Evolutionary conservation across 805 yeast species (phyloP), one percentile per base, ranked within the genome.

Genomic region (Zygotorulaspora florentina): DNA sequence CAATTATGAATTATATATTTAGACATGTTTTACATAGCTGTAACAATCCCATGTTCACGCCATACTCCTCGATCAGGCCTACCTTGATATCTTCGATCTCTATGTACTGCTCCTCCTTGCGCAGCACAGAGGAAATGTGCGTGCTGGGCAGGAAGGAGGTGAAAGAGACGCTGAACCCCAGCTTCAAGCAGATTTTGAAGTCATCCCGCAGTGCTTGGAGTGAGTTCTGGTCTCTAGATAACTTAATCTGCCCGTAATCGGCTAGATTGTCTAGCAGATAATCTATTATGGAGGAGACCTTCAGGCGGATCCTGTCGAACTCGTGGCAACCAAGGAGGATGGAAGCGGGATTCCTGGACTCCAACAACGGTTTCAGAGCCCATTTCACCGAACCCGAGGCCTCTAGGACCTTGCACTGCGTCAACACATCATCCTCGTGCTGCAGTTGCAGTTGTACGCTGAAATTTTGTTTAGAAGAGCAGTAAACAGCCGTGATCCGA

Each of bases 271-370:
- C 9, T 3, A n/a, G 13, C 16, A 33, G 20, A 33, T 11, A 13
- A 9, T 33, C 20, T 18, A 33, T n/a, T 10, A 16, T 7, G 20
- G 16, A 4, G 20, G 36, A 3, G 16, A 33, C 47, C 28, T 46
- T 51, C 15, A 15, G 20, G 12, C 47, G 39, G 9, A 62, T 36
- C 45, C 59, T 50, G 29, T 58, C 57, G 39, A 43, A 55, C 42
- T 62, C 65, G 42, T 44, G 42, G 13, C 59, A 54, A n/a, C 51
- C 52, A 34, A 57, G 51, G n/a, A 62, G 42, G 2, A 62, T 39
- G 8, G 42, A n/a, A 9, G 43, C 47, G 2, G 57, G 49, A 26
- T 53, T 40, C 16, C 35, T 15, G 20, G 41, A 35, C 7, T 23
- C 15, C 8, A 46, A 8, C 13, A 48, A 18, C 3, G 44, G 39